These are phyloP conservation scores for Paxillus rubicundulus DNA, from an alignment of 768 basidiomycete genomes.

Conservation along the genomic window DNA sequence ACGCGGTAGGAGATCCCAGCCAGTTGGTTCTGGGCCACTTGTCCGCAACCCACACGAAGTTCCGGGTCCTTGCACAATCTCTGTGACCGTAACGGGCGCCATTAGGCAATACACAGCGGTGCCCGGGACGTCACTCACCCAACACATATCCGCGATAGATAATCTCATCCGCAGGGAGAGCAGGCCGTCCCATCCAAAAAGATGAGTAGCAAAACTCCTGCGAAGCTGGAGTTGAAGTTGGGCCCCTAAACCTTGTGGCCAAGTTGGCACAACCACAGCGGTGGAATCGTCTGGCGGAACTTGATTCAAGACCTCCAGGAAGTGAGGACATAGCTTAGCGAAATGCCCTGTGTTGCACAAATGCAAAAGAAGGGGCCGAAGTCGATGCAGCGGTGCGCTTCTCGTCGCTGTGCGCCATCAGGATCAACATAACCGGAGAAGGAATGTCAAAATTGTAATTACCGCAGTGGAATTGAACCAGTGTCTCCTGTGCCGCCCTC, in stretches of 20 bases:
- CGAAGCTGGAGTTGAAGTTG: constrained; percentile 47
- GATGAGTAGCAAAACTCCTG: constrained; percentile 48
- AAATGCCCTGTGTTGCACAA: constrained; percentile 38
- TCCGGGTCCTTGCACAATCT: constrained; percentile 46
- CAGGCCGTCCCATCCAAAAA: constrained; percentile 62
- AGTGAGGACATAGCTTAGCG: constrained; percentile 36
- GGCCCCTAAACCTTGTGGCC: constrained; percentile 26
- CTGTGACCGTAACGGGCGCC: constrained; percentile 35
- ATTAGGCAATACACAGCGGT: constrained; percentile 16
- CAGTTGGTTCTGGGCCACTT: constrained; percentile 50
- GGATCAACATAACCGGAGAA: constrained; percentile 8
- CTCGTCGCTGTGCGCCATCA: constrained; percentile 17
- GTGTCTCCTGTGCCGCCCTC: constrained; percentile 24
- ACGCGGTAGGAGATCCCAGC: constrained; percentile 51
- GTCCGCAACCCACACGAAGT: constrained; percentile 46
- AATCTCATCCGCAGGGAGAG: constrained; percentile 56
- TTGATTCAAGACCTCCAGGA: constrained; percentile 46
- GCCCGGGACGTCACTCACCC: constrained; percentile 30
- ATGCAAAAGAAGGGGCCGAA: constrained; percentile 33
- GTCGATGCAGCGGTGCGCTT: constrained; percentile 24
- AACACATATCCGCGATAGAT: constrained; percentile 43
- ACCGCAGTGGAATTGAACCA: constrained; percentile 33
- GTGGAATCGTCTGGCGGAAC: constrained; percentile 34
- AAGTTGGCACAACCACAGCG: constrained; percentile 31
- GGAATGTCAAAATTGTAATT: constrained; percentile 33